Percentiles rank a stretch among this genome's conserved stretches.
phyloP scores from a whole-genome alignment of 306 rosid genomes.

The Ochetophila trinervis region DNA sequence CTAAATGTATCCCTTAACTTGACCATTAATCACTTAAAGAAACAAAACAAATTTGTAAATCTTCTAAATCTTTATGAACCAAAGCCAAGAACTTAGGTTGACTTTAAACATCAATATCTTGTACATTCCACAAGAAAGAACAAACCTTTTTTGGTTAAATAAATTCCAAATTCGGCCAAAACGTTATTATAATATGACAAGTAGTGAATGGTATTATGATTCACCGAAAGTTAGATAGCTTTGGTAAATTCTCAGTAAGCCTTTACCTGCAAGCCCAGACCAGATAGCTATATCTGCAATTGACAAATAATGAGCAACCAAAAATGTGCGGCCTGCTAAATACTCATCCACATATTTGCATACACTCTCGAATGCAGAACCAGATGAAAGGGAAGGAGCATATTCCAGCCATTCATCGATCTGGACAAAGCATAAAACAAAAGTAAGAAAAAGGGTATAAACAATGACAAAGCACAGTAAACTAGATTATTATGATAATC shows the following conservation, averaged over 20 bases:
- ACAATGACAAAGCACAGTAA: neutral
- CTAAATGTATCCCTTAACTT: neutral
- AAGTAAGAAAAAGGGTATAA: neutral
- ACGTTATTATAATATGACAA: too few species aligned
- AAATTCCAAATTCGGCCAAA: neutral
- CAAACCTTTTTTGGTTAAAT: neutral
- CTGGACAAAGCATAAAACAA: slow-evolving; percentile 31
- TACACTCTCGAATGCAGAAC: slow-evolving; percentile 80
- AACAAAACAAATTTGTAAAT: too few species aligned
- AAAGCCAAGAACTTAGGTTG: neutral
- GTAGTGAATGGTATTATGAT: too few species aligned
- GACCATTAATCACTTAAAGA: neutral
- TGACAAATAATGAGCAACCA: slow-evolving; percentile 56
- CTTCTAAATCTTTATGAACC: neutral
- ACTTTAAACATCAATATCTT: neutral
- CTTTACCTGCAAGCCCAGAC: slow-evolving; percentile 81
- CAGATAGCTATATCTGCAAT: slow-evolving; percentile 87
- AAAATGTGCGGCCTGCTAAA: slow-evolving; percentile 55
- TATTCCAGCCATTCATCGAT: slow-evolving; percentile 82
- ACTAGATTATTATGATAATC: slow-evolving; percentile 6
- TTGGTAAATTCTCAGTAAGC: too few species aligned
- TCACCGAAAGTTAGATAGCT: neutral
- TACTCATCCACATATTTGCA: slow-evolving; percentile 70
- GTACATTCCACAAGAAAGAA: neutral
- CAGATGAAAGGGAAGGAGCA: slow-evolving; percentile 60